phyloP scores from a whole-genome alignment of 768 basidiomycete genomes.

The Termitomyces sp. region DNA sequence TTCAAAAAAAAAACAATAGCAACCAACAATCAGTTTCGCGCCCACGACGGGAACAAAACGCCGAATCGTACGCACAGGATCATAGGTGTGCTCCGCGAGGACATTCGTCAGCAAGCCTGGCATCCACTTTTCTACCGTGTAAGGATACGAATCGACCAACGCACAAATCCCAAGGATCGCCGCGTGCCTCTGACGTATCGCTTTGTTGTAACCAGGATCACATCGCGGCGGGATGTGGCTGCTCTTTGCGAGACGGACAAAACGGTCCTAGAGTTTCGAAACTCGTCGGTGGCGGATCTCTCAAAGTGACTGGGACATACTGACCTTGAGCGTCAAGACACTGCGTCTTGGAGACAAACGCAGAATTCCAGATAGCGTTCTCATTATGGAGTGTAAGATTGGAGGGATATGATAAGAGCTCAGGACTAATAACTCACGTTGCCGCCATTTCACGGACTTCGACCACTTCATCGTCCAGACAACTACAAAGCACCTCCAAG shows the following conservation, averaged over 20 bases:
- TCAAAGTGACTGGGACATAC: constrained; percentile 13
- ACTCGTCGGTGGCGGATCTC: background rate
- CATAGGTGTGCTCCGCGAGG: constrained; percentile 78
- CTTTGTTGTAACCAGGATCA: constrained; percentile 59
- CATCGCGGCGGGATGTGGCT: constrained; percentile 60
- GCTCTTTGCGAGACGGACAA: constrained; percentile 66
- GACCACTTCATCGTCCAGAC: constrained; percentile 80
- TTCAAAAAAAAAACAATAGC: background rate
- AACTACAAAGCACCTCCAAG: constrained; percentile 77
- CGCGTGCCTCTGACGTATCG: constrained; percentile 77
- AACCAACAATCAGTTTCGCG: constrained; percentile 9
- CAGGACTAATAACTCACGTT: constrained; percentile 41
- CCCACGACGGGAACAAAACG: background rate
- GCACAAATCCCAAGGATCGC: constrained; percentile 94
- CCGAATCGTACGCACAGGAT: constrained; percentile 48
- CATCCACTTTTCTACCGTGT: constrained; percentile 94
- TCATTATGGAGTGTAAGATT: constrained; percentile 16
- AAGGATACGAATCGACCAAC: constrained; percentile 90
- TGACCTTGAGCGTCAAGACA: constrained; percentile 65
- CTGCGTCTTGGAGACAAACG: constrained; percentile 77
- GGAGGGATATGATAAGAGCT: too few relatives aligned
- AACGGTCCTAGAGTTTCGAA: constrained; percentile 52
- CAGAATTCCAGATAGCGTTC: constrained; percentile 78
- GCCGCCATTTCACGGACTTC: constrained; percentile 91
- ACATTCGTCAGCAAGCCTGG: constrained; percentile 76